These are phyloP conservation scores for Punica granatum DNA, from an alignment of 345 rosid species.

Conservation along the genomic window DNA sequence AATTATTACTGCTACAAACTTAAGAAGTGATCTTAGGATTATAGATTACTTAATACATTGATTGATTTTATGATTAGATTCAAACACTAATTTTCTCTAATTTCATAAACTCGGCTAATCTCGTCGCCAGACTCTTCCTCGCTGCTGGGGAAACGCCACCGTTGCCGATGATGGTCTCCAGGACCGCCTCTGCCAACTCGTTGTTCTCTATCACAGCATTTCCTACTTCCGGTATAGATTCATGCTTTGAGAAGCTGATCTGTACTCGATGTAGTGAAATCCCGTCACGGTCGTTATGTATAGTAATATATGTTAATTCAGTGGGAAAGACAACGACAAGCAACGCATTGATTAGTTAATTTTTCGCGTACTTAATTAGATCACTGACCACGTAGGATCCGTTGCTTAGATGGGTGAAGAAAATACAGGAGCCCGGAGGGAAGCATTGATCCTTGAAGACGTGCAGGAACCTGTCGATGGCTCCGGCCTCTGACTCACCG, in stretches of 20 bases:
- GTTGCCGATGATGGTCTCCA: constrained; percentile 68
- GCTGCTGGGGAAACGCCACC: constrained; percentile 68
- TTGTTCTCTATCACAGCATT: constrained; percentile 50
- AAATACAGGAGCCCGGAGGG: constrained; percentile 61
- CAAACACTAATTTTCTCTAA: not conserved
- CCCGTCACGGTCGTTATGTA: too few relatives aligned
- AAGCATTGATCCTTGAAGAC: constrained; percentile 51
- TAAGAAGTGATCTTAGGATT: not conserved
- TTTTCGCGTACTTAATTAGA: not conserved
- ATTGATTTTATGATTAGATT: not conserved
- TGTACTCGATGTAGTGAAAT: constrained; percentile 19
- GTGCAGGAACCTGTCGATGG: constrained; percentile 44
- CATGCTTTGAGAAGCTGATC: constrained; percentile 60
- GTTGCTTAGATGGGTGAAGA: constrained; percentile 38
- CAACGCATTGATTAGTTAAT: too few relatives aligned
- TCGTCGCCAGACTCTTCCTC: constrained; percentile 41
- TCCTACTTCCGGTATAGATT: constrained; percentile 31
- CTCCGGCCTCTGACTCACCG: constrained; percentile 8
- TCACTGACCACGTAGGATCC: constrained; percentile 50
- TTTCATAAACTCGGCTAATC: constrained; percentile 33
- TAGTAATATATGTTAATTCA: too few relatives aligned
- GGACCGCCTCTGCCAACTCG: constrained; percentile 45
- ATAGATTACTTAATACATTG: too few relatives aligned
- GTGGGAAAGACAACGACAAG: too few relatives aligned
- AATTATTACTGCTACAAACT: not conserved